Conservation (phyloP, 2,329 filamentous ascomycete genomes). For the Aspergillus fumigatus region DNA sequence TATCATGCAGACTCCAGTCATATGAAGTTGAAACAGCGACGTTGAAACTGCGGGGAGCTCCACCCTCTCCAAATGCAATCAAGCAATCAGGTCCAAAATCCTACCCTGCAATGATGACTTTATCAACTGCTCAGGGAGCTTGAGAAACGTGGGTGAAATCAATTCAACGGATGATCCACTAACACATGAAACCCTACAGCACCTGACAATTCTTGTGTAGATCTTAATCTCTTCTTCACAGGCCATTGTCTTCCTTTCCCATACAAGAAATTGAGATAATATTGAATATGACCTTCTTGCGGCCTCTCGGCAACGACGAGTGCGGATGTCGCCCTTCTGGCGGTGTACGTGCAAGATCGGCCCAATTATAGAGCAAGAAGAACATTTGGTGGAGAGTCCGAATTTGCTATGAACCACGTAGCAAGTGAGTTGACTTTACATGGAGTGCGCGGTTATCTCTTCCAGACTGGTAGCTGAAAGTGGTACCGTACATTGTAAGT, state of each 20-base stretch:
- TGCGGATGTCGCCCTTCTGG: constrained; percentile 12
- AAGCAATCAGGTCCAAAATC: constrained; percentile 4
- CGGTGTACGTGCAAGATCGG: constrained; percentile 16
- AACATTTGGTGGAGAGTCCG: constrained; percentile 10
- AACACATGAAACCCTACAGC: background rate
- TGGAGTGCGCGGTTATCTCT: background rate
- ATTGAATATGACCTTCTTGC: background rate
- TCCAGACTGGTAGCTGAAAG: background rate
- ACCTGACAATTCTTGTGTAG: background rate
- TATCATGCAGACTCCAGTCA: constrained; percentile 4
- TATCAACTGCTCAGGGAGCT: background rate
- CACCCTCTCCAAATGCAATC: background rate
- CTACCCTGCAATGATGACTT: background rate
- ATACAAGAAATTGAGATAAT: constrained; percentile 3
- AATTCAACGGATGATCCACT: background rate
- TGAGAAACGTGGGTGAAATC: background rate
- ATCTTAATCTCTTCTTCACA: background rate
- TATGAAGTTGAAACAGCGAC: background rate
- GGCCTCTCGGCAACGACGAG: constrained; percentile 11
- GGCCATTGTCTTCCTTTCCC: constrained; percentile 1
- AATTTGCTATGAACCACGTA: background rate
- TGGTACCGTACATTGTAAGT: background rate
- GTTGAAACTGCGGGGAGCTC: background rate
- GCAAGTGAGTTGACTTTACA: too few species aligned
- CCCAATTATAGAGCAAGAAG: constrained; percentile 15